A percentile compares a stretch with the other conserved stretches of the same genome.
phyloP scores from a whole-genome alignment of 345 rosid genomes.

The Pistacia vera region DNA sequence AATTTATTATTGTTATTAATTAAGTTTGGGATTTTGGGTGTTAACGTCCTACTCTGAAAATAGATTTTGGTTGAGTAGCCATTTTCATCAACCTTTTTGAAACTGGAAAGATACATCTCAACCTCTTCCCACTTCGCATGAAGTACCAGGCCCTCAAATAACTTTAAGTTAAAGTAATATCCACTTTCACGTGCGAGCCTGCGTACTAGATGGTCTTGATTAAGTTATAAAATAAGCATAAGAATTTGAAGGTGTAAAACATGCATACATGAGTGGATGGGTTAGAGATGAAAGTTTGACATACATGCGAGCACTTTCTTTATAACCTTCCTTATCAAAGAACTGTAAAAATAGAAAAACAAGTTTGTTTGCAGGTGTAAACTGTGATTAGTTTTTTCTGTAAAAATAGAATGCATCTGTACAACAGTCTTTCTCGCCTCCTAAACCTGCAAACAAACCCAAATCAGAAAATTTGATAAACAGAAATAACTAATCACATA shows the following conservation, averaged over 20 bases:
- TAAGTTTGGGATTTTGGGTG: too few relatives aligned
- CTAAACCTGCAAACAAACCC: too few relatives aligned
- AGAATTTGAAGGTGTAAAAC: background rate
- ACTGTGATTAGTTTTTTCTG: too few relatives aligned
- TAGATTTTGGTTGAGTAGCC: constrained; percentile 34
- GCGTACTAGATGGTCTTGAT: background rate
- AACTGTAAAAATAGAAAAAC: constrained; percentile 46
- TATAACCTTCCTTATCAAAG: constrained; percentile 41
- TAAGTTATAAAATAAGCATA: background rate
- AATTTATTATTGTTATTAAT: too few relatives aligned
- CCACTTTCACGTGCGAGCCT: constrained; percentile 47
- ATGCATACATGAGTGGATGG: too few relatives aligned
- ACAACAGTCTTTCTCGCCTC: background rate
- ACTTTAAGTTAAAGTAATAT: constrained; percentile 8
- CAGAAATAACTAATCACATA: too few relatives aligned
- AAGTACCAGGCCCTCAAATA: constrained; percentile 37
- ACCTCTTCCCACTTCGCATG: constrained; percentile 35
- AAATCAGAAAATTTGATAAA: too few relatives aligned
- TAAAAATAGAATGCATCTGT: constrained; percentile 31
- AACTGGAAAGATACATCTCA: constrained; percentile 35
- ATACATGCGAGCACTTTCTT: background rate
- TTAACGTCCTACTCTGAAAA: too few relatives aligned
- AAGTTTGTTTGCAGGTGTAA: constrained; percentile 17
- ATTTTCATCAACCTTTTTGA: constrained; percentile 34
- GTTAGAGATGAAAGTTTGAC: too few relatives aligned